Base-by-base conservation (phyloP, 2,329 filamentous ascomycete genomes). In the Kalmusia sp. region DNA sequence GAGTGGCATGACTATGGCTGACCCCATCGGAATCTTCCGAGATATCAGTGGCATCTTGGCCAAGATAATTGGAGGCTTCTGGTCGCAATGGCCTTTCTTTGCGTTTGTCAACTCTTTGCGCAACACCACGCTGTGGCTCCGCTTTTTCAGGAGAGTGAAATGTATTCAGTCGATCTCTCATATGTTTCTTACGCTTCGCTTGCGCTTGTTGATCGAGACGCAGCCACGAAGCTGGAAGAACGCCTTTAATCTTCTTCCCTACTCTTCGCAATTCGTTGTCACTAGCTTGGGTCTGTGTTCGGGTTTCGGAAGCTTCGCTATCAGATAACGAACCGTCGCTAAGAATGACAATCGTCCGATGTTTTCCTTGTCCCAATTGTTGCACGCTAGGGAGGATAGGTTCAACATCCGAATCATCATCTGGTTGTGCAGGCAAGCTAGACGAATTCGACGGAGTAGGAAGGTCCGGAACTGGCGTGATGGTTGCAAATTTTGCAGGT, bases 201-300 rank as follows among this genome's bases (percentile, higher is more conserved):
- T 73, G 73, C 22, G 67, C 66, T 52, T 76, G 69, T n/a, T 68
- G 64, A 54, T 81, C 79, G 24, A 81, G 73, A 45, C 74, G 78
- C 45, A 82, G 61, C 77, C 79, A 81, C 1, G 79, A 81, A 25
- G 79, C 79, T 22, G 79, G 79, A 15, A 82, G 63, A 6, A 81
- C 79, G 11, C 79, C 79, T 64, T 69, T 78, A 41, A 81, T 81
- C 31, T 72, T 74, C 49, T 70, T 77, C 8, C 69, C 65, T 34
- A 76, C 74, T 28, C 68, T 59, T 37, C 61, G 62, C 11, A 80
- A 49, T 45, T 69, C 69, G 5, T 52, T 58, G 14, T 73, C 67
- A 22, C 63, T 68, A 5, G 67, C 61, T 35, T 74, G 71, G 4
- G 68, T 61, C 34, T 74, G 71, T 4, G 68, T 61, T 17, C 73